phyloP scores from a whole-genome alignment of 2,329 filamentous ascomycete species.

The Colletotrichum shisoi region DNA sequence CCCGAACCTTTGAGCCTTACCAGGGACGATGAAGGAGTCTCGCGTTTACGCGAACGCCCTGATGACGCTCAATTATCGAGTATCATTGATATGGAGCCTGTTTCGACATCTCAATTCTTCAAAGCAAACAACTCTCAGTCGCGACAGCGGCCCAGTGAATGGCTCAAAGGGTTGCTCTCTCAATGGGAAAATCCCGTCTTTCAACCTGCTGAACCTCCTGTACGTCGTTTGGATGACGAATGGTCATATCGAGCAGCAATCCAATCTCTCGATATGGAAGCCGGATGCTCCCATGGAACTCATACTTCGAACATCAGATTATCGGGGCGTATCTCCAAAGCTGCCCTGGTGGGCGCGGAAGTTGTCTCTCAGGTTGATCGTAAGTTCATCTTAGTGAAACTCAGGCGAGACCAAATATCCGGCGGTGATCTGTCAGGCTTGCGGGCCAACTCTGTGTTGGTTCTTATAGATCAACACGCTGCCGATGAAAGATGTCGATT shows the following conservation, averaged over 20 bases:
- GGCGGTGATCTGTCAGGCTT: background rate
- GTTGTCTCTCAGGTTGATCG: constrained; percentile 84
- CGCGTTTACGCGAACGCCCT: no score
- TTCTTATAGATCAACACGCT: constrained; percentile 92
- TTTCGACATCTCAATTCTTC: constrained; percentile 25
- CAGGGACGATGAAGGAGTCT: background rate
- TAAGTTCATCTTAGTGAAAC: constrained; percentile 83
- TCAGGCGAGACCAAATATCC: constrained; percentile 46
- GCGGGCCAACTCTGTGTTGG: constrained; percentile 61
- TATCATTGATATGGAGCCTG: background rate
- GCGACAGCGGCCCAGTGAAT: constrained; percentile 50
- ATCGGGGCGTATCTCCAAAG: constrained; percentile 66
- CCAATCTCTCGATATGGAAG: background rate
- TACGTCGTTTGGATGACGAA: constrained; percentile 53
- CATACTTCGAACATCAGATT: constrained; percentile 38
- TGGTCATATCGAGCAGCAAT: constrained; percentile 29
- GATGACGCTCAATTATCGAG: background rate
- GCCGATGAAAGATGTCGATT: constrained; percentile 88
- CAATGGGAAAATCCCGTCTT: constrained; percentile 83
- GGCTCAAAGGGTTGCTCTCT: constrained; percentile 68
- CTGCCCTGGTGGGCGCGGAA: constrained; percentile 64
- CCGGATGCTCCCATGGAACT: constrained; percentile 9
- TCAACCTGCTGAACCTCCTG: constrained; percentile 53
- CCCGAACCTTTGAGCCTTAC: background rate
- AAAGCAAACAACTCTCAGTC: constrained; percentile 22